Conservation (phyloP, 768 basidiomycete species). For the Xerocomellus chrysenteron region DNA sequence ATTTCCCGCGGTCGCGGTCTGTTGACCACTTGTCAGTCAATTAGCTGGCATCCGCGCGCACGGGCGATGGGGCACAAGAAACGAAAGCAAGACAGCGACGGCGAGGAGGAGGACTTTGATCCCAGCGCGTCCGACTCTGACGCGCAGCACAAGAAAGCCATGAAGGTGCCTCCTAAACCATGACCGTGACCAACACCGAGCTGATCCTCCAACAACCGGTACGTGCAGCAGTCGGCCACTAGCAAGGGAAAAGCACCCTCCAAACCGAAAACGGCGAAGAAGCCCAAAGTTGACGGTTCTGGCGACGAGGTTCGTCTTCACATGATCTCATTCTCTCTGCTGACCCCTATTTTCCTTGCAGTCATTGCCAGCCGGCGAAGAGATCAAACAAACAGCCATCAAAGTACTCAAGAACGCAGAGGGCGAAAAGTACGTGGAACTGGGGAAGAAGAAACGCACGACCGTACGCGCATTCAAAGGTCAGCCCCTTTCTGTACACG, state of each 20-base stretch:
- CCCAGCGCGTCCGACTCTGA: slow-evolving; percentile 18
- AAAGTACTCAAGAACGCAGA: slow-evolving; percentile 21
- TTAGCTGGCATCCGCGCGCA: not conserved
- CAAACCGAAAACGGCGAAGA: slow-evolving; percentile 34
- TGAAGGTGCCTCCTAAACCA: slow-evolving; percentile 6
- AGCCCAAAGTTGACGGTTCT: slow-evolving; percentile 29
- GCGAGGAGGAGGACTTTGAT: slow-evolving; percentile 15
- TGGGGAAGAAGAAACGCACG: slow-evolving; percentile 72
- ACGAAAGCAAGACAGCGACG: slow-evolving; percentile 18
- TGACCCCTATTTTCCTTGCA: slow-evolving; percentile 21
- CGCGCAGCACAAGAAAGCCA: slow-evolving; percentile 1
- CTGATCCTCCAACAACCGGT: not conserved
- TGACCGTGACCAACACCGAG: not conserved
- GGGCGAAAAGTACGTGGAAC: slow-evolving; percentile 52
- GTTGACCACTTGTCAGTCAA: not conserved
- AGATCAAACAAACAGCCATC: not conserved
- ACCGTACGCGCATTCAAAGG: slow-evolving; percentile 54
- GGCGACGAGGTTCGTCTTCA: slow-evolving; percentile 8
- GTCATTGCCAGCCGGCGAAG: slow-evolving; percentile 9
- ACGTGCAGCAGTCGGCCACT: not conserved
- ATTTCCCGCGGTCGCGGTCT: slow-evolving; percentile 7
- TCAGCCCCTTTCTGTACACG: slow-evolving; percentile 6
- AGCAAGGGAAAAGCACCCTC: slow-evolving; percentile 14
- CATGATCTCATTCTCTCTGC: not conserved
- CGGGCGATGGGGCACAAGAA: slow-evolving; percentile 16